Evolutionary conservation across 371 early-diverging fungal species (phyloP).

Genomic region (Mortierella sp.): DNA sequence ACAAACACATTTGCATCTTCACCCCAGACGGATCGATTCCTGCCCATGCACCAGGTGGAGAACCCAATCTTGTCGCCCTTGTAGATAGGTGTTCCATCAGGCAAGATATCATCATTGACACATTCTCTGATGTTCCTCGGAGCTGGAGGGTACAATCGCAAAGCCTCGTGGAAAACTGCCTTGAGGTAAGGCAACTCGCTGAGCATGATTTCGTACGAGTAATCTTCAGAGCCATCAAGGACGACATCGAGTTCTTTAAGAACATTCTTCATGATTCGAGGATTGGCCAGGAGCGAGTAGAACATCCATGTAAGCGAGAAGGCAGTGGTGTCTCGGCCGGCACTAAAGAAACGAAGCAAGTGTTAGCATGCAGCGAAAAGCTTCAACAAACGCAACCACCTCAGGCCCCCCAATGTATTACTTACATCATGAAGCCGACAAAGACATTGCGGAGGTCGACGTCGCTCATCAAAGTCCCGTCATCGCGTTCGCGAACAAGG

Average conservation of each 20-base stretch:
- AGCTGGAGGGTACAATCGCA: conserved; percentile 39
- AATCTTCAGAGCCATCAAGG: conserved; percentile 15
- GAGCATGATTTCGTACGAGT: conserved; percentile 23
- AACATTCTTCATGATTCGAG: conserved; percentile 29
- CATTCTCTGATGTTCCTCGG: conserved; percentile 34
- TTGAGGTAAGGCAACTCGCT: conserved; percentile 33
- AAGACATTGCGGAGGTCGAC: conserved; percentile 40
- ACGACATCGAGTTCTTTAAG: conserved; percentile 29
- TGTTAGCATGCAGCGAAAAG: background rate
- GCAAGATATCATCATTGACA: conserved; percentile 36
- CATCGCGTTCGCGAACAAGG: conserved; percentile 22
- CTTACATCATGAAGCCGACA: conserved; percentile 49
- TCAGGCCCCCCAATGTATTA: background rate
- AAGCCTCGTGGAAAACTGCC: conserved; percentile 45
- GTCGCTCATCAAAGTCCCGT: conserved; percentile 32
- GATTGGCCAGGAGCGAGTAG: conserved; percentile 36
- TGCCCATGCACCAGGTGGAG: conserved; percentile 41
- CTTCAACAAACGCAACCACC: background rate
- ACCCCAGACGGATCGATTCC: conserved; percentile 43
- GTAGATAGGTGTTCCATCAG: conserved; percentile 32
- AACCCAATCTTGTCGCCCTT: conserved; percentile 34
- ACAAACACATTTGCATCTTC: conserved; percentile 35
- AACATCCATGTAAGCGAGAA: conserved; percentile 50
- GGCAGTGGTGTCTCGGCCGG: conserved; percentile 63
- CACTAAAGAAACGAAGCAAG: conserved; percentile 29